Evolutionary conservation across 2,329 filamentous ascomycete genomes (phyloP), one percentile per base, ranked within the genome.

Genomic region (Colletotrichum kahawae): DNA sequence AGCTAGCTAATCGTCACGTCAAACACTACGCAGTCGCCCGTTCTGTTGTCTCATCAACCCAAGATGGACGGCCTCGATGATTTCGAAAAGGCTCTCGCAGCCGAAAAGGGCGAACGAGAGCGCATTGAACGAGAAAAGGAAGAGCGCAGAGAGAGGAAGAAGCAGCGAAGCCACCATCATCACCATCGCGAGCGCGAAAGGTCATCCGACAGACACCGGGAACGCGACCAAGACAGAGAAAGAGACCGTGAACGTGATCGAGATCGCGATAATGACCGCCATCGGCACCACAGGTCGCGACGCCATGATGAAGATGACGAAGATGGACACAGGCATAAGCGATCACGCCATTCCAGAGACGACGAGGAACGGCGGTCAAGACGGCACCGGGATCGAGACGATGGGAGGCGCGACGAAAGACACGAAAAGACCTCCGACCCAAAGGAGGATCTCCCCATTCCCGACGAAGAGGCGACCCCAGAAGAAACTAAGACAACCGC

Each of bases 1-100:
- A n/a, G 4, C 16, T 21, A 31, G 21, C 24, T 57, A 12, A 2
- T 29, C 12, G 27, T 21, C 34, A 36, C 33, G 21, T 27, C 21
- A 18, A 13, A 24, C 16, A n/a, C 27, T 12, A 29, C 16, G 16
- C 27, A 18, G 24, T 21, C 29, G 18, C 10, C n/a, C n/a, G 5
- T 51, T 13, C 43, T 21, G 43, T 51, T n/a, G 18, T 51, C n/a
- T 51, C n/a, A 51, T 51, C 43, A 12, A 21, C 21, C 14, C 27
- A 43, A 72, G 31, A 91, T 90, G 89, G 87, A 89, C 77, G 85
- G 88, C n/a, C 84, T 91, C 12, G 90, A 90, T 64, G 94, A 96
- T 73, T 97, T 97, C 75, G 95, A 97, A 83, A 94, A 93, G 82
- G 88, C 92, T 31, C 88, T 97, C 14, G 93, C 93, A 2, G 90